phyloP scores from a whole-genome alignment of 1,284 basidiomycete species.

The Ganoderma meredithae region DNA sequence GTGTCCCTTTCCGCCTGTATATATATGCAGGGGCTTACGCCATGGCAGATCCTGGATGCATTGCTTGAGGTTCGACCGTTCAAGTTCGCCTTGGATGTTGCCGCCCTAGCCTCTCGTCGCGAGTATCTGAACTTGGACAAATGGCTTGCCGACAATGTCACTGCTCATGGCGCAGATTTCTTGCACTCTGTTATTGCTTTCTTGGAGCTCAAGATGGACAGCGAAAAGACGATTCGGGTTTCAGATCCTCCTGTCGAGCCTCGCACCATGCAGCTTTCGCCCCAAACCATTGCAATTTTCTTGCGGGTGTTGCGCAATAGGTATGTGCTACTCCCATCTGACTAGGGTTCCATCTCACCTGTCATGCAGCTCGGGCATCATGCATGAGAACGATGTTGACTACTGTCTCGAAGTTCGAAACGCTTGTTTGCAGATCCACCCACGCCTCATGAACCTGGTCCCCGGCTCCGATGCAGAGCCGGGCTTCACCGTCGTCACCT shows the following conservation, averaged over 20 bases:
- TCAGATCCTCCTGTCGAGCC: slow-evolving; percentile 83
- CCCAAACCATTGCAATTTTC: slow-evolving; percentile 91
- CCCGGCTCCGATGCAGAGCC: slow-evolving; percentile 92
- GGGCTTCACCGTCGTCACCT: slow-evolving; percentile 90
- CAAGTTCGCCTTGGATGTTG: slow-evolving; percentile 91
- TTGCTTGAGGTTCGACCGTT: slow-evolving; percentile 90
- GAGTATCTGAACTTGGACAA: slow-evolving; percentile 97
- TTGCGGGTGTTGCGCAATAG: slow-evolving; percentile 85
- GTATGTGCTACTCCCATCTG: slow-evolving; percentile 44
- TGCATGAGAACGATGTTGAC: slow-evolving; percentile 83
- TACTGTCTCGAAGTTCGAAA: slow-evolving; percentile 94
- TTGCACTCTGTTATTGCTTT: slow-evolving; percentile 88
- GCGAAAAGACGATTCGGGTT: slow-evolving; percentile 81
- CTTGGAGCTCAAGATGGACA: slow-evolving; percentile 90
- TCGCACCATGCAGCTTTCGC: slow-evolving; percentile 83
- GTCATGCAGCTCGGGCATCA: slow-evolving; percentile 61
- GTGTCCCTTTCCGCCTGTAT: slow-evolving; percentile 4
- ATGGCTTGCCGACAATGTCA: slow-evolving; percentile 92
- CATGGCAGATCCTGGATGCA: slow-evolving; percentile 82
- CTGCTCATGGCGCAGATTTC: slow-evolving; percentile 84
- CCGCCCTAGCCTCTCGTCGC: slow-evolving; percentile 89
- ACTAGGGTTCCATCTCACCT: slow-evolving; percentile 12
- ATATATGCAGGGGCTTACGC: background rate
- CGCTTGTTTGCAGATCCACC: slow-evolving; percentile 94
- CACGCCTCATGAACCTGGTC: slow-evolving; percentile 94